Base-by-base conservation (phyloP, 805 yeast species). In the Barnettozyma populi region DNA sequence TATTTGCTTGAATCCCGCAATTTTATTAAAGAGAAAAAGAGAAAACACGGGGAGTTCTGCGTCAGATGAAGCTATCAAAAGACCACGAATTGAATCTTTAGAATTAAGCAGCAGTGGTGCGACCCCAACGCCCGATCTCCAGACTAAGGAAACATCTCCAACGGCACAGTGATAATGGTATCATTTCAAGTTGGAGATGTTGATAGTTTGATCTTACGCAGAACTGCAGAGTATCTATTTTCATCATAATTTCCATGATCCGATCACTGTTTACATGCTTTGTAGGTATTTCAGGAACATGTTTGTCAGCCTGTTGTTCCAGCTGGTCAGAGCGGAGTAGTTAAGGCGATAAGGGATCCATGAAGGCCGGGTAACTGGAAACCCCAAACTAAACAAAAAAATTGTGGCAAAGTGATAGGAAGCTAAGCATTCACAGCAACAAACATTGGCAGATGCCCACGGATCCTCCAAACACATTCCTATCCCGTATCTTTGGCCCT, bases 401-500 rank as follows among this genome's bases (percentile, higher is more conserved):
- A 35, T 35, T 35, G 37, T 35, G 37, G 37, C 37, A 35, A 35
- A 35, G 11, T 18, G 32, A 29, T 11, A 29, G 32, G 16, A n/a
- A 4, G 7, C 32, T 13, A 16, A 29, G 23, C 4, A 35, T 23
- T 18, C 23, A 35, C 14, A 18, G 18, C 23, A 18, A 35, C 23
- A 35, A 16, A 20, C 37, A 35, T 20, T 18, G 13, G 25, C 24
- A 27, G 36, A 59, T 57, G 53, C 20, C 54, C 10, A 41, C 52
- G 13, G 56, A 52, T 29, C 48, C 56, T 16, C 57, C 54, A 7
- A 80, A 79, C 55, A 81, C 86, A 6, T 82, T 82, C 57, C 68
- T 82, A 50, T 79, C 84, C 9, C 69, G 86, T 37, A 84, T 82
- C 20, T 80, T 82, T 63, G 87, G 86, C 4, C 60, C 67, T 42